phyloP scores from a whole-genome alignment of 352 stramenopile genomes.

The Bremia lactucae region DNA sequence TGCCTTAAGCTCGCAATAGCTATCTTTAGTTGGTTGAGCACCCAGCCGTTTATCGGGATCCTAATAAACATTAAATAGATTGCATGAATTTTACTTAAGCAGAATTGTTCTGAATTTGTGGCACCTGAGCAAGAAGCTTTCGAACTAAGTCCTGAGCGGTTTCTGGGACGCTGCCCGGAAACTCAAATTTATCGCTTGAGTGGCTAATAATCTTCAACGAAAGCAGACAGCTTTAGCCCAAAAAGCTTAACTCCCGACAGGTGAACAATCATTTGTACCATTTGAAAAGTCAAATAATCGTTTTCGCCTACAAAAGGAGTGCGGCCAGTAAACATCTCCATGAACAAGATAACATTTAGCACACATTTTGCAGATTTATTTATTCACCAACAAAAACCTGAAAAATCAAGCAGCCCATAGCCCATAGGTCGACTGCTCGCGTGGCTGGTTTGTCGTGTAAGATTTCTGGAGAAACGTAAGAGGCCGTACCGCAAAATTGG shows the following conservation, averaged over 20 bases:
- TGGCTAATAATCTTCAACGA: constrained; percentile 65
- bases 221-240: background rate
- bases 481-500: constrained; percentile 85
- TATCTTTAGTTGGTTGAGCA: constrained; percentile 51
- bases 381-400: constrained; percentile 24
- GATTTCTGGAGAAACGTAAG: constrained; percentile 88
- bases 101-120: too few species aligned
- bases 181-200: constrained; percentile 63
- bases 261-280: constrained; percentile 40
- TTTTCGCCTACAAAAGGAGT: constrained; percentile 84
- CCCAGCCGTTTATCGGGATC: constrained; percentile 56
- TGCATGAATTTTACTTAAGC: background rate
- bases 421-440: constrained; percentile 84
- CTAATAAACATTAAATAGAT: constrained; percentile 5
- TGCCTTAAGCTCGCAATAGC: constrained; percentile 63
- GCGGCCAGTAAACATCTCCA: constrained; percentile 70
- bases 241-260: background rate
- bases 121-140: constrained; percentile 66
- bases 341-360: background rate
- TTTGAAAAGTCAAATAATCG: constrained; percentile 87
- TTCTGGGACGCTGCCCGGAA: constrained; percentile 57
- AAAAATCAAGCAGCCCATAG: constrained; percentile 85
- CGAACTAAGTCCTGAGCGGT: constrained; percentile 58
- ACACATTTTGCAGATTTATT: background rate
- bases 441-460: constrained; percentile 73